Evolutionary conservation across 2,329 filamentous ascomycete species (phyloP), one percentile per base, ranked within the genome.

Genomic region (Pseudogymnoascus sp.): DNA sequence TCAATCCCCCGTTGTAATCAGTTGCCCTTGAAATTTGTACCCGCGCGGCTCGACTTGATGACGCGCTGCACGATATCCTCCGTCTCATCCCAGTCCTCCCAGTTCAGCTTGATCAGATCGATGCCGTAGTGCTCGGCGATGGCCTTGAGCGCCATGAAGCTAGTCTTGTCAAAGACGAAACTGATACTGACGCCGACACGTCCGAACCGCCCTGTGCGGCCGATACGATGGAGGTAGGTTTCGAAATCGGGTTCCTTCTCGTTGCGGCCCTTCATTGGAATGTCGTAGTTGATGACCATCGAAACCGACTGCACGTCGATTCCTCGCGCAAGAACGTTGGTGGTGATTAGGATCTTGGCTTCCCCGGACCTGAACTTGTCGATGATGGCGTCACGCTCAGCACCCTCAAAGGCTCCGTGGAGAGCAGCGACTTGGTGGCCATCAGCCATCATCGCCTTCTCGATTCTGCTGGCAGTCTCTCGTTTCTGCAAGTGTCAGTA

Each of bases 281-380:
- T 88, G 67, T 90, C 88, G 74, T 99, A 99, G 78, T 99, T 99
- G 79, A 99, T 91, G 59, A 99, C 94, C 86, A 99, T 94, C 8
- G 91, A 96, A 12, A 99, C 94, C 26, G 85, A 86, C 76, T 95
- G 74, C 71, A 97, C 77, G 85, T 99, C 94, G 68, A 99, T 97
- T 71, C 94, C 94, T 70, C 94, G 91, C 7, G 94, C 89, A 61
- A 99, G 82, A 35, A 99, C 92, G 70, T 99, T 99, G 67, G 94
- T 99, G 1, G 94, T 95, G 70, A 99, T 96, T 63, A 99, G 85
- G 7, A 99, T 94, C 77, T 99, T 99, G 69, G 90, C 90, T 61
- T 86, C 82, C 37, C 92, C 92, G 45, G 77, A 82, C 61, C 94
- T 86, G 82, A 99, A 99, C 61, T 88, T 82, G 69, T 92, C 84